phyloP scores from a whole-genome alignment of 202 grass and related monocot genomes.

The Carex sylvatica region DNA sequence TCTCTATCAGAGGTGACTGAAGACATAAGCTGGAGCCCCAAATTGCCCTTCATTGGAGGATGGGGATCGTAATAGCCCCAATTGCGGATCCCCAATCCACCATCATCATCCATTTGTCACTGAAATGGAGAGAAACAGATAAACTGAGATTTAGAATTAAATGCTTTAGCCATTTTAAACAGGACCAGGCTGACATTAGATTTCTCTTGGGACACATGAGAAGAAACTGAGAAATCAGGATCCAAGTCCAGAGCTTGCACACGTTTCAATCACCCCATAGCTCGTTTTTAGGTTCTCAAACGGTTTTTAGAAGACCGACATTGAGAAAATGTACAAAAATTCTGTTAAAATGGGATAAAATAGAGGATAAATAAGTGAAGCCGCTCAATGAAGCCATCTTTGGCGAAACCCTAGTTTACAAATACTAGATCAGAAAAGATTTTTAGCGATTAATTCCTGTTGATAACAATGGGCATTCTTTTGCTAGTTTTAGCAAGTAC shows the following conservation, averaged over 20 bases:
- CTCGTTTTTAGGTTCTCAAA: conserved; percentile 24
- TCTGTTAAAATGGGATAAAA: conserved; percentile 15
- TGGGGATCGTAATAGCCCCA: conserved; percentile 77
- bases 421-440: neutral
- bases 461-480: neutral
- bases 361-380: conserved; percentile 8
- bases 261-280: conserved; percentile 33
- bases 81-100: conserved; percentile 63
- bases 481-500: neutral
- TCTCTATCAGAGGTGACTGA: conserved; percentile 47
- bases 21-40: conserved; percentile 88
- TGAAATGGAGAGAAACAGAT: neutral
- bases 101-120: conserved; percentile 72
- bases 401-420: conserved; percentile 25
- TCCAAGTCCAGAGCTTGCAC: neutral
- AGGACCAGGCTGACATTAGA: neutral
- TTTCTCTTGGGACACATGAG: neutral
- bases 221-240: conserved; percentile 16
- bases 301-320: conserved; percentile 24
- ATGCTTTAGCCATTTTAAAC: neutral
- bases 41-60: conserved; percentile 48
- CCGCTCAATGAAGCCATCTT: conserved; percentile 5
- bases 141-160: neutral
- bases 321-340: neutral
- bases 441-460: neutral